These are phyloP conservation scores for Leucosporidium yakuticum DNA, from an alignment of 768 basidiomycete species.

Conservation along the genomic window DNA sequence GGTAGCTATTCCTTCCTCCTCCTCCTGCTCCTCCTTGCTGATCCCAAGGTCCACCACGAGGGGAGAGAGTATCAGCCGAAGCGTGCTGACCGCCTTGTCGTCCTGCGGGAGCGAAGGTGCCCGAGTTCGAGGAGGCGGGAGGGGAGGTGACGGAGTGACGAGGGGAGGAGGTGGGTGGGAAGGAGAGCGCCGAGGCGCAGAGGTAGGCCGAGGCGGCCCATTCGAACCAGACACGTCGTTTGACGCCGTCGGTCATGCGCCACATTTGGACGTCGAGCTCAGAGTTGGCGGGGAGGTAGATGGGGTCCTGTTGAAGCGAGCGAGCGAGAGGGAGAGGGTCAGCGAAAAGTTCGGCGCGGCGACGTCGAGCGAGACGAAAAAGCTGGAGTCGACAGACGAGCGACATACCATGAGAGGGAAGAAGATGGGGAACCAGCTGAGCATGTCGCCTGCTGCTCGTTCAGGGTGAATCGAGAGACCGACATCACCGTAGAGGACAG, in stretches of 20 bases:
- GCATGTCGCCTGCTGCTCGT: slow-evolving; percentile 82
- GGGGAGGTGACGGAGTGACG: slow-evolving; percentile 36
- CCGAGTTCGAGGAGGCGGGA: slow-evolving; percentile 40
- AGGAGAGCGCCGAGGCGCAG: slow-evolving; percentile 49
- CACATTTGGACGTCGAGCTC: slow-evolving; percentile 91
- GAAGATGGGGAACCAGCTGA: slow-evolving; percentile 98
- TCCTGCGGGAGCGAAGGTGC: slow-evolving; percentile 6
- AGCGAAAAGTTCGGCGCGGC: neutral
- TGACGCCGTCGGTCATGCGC: slow-evolving; percentile 79
- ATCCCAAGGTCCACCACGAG: slow-evolving; percentile 5
- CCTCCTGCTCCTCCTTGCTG: neutral
- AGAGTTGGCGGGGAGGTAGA: slow-evolving; percentile 85
- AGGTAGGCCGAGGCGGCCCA: slow-evolving; percentile 95
- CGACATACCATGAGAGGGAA: slow-evolving; percentile 83
- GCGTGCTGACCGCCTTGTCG: slow-evolving; percentile 1
- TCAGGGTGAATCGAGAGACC: slow-evolving; percentile 76
- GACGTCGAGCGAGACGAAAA: neutral
- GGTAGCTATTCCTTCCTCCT: neutral
- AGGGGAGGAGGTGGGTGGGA: slow-evolving; percentile 39
- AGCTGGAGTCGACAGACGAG: slow-evolving; percentile 19
- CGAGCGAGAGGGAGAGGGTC: neutral
- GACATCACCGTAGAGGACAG: slow-evolving; percentile 79
- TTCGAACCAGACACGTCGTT: slow-evolving; percentile 85
- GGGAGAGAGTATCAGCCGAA: slow-evolving; percentile 18
- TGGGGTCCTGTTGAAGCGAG: slow-evolving; percentile 62